phyloP scores from a whole-genome alignment of 345 rosid species.

The Arabidopsis suecica region DNA sequence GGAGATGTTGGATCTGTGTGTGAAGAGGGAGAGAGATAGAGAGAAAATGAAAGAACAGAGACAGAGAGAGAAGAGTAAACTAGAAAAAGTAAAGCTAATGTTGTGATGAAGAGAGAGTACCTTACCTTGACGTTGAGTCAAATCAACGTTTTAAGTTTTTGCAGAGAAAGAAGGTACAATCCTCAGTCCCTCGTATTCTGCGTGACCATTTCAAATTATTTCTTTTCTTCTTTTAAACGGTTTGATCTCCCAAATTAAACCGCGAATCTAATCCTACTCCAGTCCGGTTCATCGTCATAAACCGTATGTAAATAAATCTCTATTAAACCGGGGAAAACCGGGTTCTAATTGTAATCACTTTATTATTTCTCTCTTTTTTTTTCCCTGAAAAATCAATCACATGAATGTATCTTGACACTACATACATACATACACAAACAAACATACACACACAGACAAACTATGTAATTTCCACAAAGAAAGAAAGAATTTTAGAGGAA shows the following conservation, averaged over 20 bases:
- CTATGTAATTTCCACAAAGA: conserved; percentile 26
- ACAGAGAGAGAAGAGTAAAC: neutral
- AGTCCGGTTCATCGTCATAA: neutral
- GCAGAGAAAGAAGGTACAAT: neutral
- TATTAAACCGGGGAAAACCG: neutral
- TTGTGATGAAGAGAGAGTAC: neutral
- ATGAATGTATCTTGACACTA: conserved; percentile 2
- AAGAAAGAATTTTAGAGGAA: neutral
- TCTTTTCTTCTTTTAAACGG: neutral
- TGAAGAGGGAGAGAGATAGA: neutral
- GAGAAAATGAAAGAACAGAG: neutral
- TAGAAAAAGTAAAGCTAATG: neutral
- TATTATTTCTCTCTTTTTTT: neutral
- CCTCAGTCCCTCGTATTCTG: neutral
- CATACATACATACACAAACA: neutral
- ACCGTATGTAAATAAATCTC: neutral
- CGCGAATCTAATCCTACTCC: neutral
- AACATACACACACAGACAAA: neutral
- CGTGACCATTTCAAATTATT: neutral
- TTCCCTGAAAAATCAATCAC: neutral
- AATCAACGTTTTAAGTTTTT: neutral
- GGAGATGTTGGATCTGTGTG: neutral
- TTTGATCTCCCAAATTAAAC: neutral
- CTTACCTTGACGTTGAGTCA: neutral
- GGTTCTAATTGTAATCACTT: neutral